These are phyloP conservation scores for Hirsutella thompsonii DNA, from an alignment of 2,329 filamentous ascomycete genomes.

Conservation along the genomic window DNA sequence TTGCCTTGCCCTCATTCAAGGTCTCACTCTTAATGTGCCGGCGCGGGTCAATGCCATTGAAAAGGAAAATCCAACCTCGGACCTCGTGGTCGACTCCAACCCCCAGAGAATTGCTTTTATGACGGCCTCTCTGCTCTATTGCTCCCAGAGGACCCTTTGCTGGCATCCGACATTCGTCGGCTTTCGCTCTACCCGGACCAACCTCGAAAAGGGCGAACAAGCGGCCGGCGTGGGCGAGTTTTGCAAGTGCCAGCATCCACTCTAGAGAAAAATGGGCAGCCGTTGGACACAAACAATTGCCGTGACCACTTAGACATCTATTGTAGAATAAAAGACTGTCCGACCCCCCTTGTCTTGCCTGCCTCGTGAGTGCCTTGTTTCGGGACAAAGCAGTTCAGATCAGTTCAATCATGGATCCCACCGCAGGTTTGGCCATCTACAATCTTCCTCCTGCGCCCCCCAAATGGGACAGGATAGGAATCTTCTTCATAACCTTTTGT, in stretches of 20 bases:
- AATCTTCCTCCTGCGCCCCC: slow-evolving; percentile 13
- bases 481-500: slow-evolving; percentile 16
- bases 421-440: slow-evolving; percentile 13
- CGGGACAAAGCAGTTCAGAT: not conserved
- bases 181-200: not conserved
- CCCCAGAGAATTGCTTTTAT: no score
- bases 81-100: no score
- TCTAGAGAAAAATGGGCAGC: not conserved
- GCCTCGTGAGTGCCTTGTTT: not conserved
- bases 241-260: not conserved
- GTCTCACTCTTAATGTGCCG: no score
- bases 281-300: no score
- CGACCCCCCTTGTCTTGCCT: not conserved
- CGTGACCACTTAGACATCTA: no score
- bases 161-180: no score
- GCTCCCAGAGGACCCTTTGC: no score
- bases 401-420: slow-evolving; percentile 1
- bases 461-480: slow-evolving; percentile 14
- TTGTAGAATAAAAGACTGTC: not conserved
- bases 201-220: not conserved
- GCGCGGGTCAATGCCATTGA: no score
- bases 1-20: no score
- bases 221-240: no score
- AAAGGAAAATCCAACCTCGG: no score
- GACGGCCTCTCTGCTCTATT: no score